phyloP scores from a whole-genome alignment of 2,329 filamentous ascomycete genomes.

The Penicillium sp. region DNA sequence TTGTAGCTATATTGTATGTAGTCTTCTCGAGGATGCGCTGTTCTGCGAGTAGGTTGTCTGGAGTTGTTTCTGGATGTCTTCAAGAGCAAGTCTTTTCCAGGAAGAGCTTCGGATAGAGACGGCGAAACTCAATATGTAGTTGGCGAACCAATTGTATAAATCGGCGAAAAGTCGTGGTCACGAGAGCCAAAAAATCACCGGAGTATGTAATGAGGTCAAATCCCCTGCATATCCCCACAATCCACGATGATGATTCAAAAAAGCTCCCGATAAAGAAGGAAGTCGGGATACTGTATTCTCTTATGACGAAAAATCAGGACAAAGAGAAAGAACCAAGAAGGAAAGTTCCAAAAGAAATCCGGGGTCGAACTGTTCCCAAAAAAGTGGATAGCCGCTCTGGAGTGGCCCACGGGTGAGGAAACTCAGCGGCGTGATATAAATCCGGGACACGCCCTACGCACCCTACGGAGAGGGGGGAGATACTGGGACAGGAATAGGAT shows the following conservation, averaged over 20 bases:
- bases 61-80: conserved; percentile 1
- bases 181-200: not conserved
- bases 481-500: not conserved
- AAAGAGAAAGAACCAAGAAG: not conserved
- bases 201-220: not conserved
- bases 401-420: conserved; percentile 12
- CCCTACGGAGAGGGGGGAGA: conserved; percentile 2
- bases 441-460: conserved; percentile 10
- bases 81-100: conserved; percentile 1
- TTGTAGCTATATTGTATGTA: conserved; percentile 1
- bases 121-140: not conserved
- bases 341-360: conserved; percentile 2
- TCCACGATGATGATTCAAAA: not conserved
- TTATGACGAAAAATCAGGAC: too few relatives aligned
- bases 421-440: conserved; percentile 13
- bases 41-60: not conserved
- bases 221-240: not conserved
- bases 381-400: conserved; percentile 9
- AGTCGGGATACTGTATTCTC: too few relatives aligned
- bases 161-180: not conserved
- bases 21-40: not conserved
- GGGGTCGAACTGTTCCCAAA: conserved; percentile 1
- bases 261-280: too few relatives aligned
- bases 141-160: not conserved
- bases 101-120: not conserved